Percentiles rank a stretch among this genome's conserved stretches.
phyloP scores from a whole-genome alignment of 192 early-diverging fungal genomes.

The Backusella psychrophila region DNA sequence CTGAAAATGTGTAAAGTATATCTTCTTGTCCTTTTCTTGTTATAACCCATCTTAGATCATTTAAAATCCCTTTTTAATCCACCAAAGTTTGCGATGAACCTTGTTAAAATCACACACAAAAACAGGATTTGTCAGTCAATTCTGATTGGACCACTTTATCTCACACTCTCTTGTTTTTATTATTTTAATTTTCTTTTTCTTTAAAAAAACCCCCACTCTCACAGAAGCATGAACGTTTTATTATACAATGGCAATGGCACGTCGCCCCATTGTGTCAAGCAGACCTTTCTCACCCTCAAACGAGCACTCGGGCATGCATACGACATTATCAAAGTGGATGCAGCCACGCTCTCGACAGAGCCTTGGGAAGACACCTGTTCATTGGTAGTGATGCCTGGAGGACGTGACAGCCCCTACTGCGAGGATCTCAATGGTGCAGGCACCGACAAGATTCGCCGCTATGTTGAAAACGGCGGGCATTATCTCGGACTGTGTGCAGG shows the following conservation, averaged over 20 bases:
- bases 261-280: slow-evolving; percentile 52
- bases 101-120: too few species aligned
- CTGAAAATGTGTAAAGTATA: too few species aligned
- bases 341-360: slow-evolving; percentile 62
- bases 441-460: slow-evolving; percentile 62
- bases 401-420: slow-evolving; percentile 82
- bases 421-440: slow-evolving; percentile 61
- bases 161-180: neutral
- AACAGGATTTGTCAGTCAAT: too few species aligned
- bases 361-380: slow-evolving; percentile 91
- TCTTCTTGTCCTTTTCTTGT: too few species aligned
- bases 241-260: slow-evolving; percentile 84
- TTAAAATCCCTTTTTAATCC: too few species aligned
- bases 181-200: neutral
- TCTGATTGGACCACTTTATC: too few species aligned
- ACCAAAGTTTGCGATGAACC: too few species aligned
- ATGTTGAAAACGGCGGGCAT: slow-evolving; percentile 72
- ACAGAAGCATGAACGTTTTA: slow-evolving; percentile 72
- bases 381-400: slow-evolving; percentile 87
- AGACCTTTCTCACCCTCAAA: slow-evolving; percentile 71
- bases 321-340: slow-evolving; percentile 86
- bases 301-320: slow-evolving; percentile 75
- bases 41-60: too few species aligned
- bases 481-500: slow-evolving; percentile 96
- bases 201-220: neutral